These are phyloP conservation scores for Cercospora nicotianae DNA, from an alignment of 2,329 filamentous ascomycete species.

Conservation along the genomic window DNA sequence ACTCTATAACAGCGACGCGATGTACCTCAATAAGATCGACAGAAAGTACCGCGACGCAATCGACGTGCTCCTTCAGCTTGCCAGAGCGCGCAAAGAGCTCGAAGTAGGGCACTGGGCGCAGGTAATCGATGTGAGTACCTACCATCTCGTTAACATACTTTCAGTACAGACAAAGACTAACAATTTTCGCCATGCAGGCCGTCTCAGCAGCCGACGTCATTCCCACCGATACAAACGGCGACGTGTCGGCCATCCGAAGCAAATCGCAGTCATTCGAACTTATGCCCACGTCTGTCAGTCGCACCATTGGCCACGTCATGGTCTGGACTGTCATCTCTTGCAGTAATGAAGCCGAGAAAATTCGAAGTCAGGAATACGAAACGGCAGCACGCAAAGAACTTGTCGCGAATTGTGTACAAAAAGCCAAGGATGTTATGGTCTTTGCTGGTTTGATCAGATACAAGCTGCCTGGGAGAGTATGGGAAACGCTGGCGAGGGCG, in stretches of 20 bases:
- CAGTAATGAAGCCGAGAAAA: slow-evolving; percentile 70
- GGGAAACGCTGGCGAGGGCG: slow-evolving; percentile 82
- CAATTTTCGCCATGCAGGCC: slow-evolving; percentile 5
- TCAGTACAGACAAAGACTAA: slow-evolving; percentile 10
- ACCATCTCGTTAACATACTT: neutral
- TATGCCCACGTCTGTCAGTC: slow-evolving; percentile 76
- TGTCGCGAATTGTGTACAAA: slow-evolving; percentile 71
- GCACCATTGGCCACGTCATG: slow-evolving; percentile 85
- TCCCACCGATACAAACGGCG: slow-evolving; percentile 71
- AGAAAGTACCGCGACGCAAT: slow-evolving; percentile 59
- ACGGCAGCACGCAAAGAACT: slow-evolving; percentile 53
- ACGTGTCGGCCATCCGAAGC: slow-evolving; percentile 74
- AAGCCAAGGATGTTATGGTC: slow-evolving; percentile 86
- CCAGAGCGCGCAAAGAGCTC: slow-evolving; percentile 60
- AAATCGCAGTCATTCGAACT: slow-evolving; percentile 78
- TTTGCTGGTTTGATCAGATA: slow-evolving; percentile 93
- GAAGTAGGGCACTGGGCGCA: slow-evolving; percentile 59
- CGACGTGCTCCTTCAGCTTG: slow-evolving; percentile 60
- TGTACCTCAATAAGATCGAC: slow-evolving; percentile 62
- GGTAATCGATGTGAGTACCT: slow-evolving; percentile 63
- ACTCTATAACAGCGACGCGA: slow-evolving; percentile 61
- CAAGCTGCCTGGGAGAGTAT: slow-evolving; percentile 80
- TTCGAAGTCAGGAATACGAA: slow-evolving; percentile 71
- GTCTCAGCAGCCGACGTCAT: slow-evolving; percentile 66
- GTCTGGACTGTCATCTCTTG: slow-evolving; percentile 93